A percentile compares a stretch with the other conserved stretches of the same genome.
Conservation (phyloP, 1,139 yeast genomes). For the Magnusiomyces sp. region DNA sequence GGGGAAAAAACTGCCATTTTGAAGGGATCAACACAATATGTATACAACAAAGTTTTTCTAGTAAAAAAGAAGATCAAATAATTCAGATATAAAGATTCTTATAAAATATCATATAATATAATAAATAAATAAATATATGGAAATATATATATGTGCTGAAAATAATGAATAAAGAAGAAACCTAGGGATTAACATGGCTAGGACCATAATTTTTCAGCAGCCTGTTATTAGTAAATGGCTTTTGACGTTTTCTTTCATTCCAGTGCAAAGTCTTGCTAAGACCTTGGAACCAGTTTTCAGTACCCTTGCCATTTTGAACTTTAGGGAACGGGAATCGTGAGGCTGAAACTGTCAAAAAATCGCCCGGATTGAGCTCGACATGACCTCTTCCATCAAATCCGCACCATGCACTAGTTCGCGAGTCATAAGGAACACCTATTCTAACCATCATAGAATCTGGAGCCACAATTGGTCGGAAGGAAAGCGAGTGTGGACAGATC, state of each 20-base stretch:
- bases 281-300: conserved; percentile 43
- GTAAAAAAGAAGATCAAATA: neutral
- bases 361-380: conserved; percentile 58
- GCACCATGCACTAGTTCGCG: conserved; percentile 71
- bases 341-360: conserved; percentile 63
- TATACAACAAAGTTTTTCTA: too few relatives aligned
- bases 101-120: neutral
- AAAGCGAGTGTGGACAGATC: conserved; percentile 75
- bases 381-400: conserved; percentile 74
- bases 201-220: neutral
- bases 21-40: too few relatives aligned
- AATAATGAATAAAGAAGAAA: neutral
- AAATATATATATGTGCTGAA: too few relatives aligned
- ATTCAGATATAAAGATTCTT: neutral
- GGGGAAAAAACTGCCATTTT: too few relatives aligned
- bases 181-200: neutral
- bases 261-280: conserved; percentile 44
- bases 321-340: conserved; percentile 70
- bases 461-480: conserved; percentile 72
- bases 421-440: conserved; percentile 58
- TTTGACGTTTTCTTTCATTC: conserved; percentile 45
- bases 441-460: conserved; percentile 63
- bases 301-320: conserved; percentile 40
- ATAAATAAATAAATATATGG: too few relatives aligned
- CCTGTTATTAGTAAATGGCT: conserved; percentile 5